Evolutionary conservation across 2,329 filamentous ascomycete genomes (phyloP).

Genomic region (Microsporum audouinii): DNA sequence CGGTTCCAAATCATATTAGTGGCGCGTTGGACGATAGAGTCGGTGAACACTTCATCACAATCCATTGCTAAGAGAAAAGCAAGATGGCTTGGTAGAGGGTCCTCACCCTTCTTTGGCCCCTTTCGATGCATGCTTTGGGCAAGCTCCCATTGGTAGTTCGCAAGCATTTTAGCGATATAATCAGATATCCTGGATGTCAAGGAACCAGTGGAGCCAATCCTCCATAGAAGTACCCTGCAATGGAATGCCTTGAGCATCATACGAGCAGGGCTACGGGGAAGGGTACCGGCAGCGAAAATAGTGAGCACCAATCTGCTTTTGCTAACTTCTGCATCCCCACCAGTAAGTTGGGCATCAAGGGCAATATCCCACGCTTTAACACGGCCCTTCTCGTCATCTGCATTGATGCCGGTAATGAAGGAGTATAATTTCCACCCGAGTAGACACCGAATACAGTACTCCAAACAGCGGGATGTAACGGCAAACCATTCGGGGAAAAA

Average conservation of each 20-base stretch:
- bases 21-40: slow-evolving; percentile 68
- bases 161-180: slow-evolving; percentile 59
- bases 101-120: slow-evolving; percentile 44
- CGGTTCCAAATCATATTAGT: slow-evolving; percentile 85
- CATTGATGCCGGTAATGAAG: slow-evolving; percentile 64
- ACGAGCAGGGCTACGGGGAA: slow-evolving; percentile 69
- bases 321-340: slow-evolving; percentile 80
- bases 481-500: slow-evolving; percentile 78
- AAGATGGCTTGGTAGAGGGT: slow-evolving; percentile 65
- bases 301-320: slow-evolving; percentile 76
- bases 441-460: slow-evolving; percentile 66
- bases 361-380: slow-evolving; percentile 90
- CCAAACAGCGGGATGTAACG: slow-evolving; percentile 65
- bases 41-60: slow-evolving; percentile 69
- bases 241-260: slow-evolving; percentile 90
- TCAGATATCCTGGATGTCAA: slow-evolving; percentile 55
- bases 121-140: slow-evolving; percentile 51
- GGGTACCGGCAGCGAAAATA: slow-evolving; percentile 73
- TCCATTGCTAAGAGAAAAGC: slow-evolving; percentile 64
- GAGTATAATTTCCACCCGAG: slow-evolving; percentile 70
- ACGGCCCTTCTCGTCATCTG: slow-evolving; percentile 73
- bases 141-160: slow-evolving; percentile 67
- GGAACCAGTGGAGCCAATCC: slow-evolving; percentile 54
- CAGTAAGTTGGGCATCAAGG: slow-evolving; percentile 81
- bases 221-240: slow-evolving; percentile 79